phyloP scores from a whole-genome alignment of 495 filamentous ascomycete species.

The Xeromyces bisporus region DNA sequence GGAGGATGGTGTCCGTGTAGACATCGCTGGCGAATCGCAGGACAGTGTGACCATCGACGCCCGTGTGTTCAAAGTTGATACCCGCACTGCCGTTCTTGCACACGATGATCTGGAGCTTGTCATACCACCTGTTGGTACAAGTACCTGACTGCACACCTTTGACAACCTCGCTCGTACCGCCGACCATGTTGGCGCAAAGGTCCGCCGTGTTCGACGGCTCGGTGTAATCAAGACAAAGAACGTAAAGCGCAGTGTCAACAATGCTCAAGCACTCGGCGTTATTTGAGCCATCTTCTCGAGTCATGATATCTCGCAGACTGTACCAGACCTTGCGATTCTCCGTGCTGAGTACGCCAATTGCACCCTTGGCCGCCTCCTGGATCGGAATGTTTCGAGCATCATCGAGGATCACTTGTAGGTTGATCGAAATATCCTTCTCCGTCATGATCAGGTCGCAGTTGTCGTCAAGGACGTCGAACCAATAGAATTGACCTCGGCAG shows the following conservation, averaged over 20 bases:
- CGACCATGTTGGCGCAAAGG: slow-evolving; percentile 94
- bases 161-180: slow-evolving; percentile 80
- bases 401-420: slow-evolving; percentile 80
- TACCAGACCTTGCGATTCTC: slow-evolving; percentile 97
- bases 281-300: slow-evolving; percentile 70
- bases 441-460: slow-evolving; percentile 94
- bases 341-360: slow-evolving; percentile 82
- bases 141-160: slow-evolving; percentile 91
- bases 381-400: slow-evolving; percentile 81
- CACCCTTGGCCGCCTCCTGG: slow-evolving; percentile 85
- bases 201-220: slow-evolving; percentile 64
- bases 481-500: slow-evolving; percentile 94
- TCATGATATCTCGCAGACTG: slow-evolving; percentile 73
- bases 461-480: slow-evolving; percentile 94
- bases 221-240: slow-evolving; percentile 82
- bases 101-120: slow-evolving; percentile 97
- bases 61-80: slow-evolving; percentile 98
- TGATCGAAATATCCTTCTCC: slow-evolving; percentile 83
- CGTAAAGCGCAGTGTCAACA: slow-evolving; percentile 85
- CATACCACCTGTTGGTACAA: slow-evolving; percentile 97
- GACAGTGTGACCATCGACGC: slow-evolving; percentile 94
- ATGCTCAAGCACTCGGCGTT: slow-evolving; percentile 90
- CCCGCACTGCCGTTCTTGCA: slow-evolving; percentile 96
- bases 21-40: slow-evolving; percentile 89
- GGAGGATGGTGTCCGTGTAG: slow-evolving; percentile 95